phyloP scores from a whole-genome alignment of 2,329 filamentous ascomycete species.

The Emericellopsis atlantica region DNA sequence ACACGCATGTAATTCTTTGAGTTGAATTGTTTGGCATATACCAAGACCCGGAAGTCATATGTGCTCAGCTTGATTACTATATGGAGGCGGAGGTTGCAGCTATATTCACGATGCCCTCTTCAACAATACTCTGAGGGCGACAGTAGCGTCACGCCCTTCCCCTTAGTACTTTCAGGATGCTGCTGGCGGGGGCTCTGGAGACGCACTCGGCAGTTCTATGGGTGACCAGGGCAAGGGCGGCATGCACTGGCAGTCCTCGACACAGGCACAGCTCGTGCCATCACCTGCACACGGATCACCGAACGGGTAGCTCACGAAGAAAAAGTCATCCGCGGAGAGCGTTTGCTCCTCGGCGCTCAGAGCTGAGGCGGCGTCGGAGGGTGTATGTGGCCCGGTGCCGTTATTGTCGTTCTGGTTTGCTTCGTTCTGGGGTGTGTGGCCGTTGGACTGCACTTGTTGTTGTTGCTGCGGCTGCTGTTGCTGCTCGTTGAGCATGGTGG shows the following conservation, averaged over 20 bases:
- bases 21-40: no score
- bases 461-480: conserved; percentile 1
- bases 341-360: conserved; percentile 33
- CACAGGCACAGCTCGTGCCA: conserved; percentile 39
- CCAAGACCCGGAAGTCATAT: no score
- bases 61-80: no score
- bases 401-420: conserved; percentile 3
- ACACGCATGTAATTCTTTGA: no score
- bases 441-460: conserved; percentile 5
- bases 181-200: no score
- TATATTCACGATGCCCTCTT: no score
- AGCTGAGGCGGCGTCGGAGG: conserved; percentile 30
- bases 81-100: no score
- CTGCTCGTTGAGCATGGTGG: conserved; percentile 24
- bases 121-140: no score
- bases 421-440: background rate
- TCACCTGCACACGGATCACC: conserved; percentile 34
- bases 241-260: conserved; percentile 45
- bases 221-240: conserved; percentile 13
- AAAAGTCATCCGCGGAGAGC: conserved; percentile 39
- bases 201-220: background rate
- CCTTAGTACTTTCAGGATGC: no score
- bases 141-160: no score
- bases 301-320: conserved; percentile 42
- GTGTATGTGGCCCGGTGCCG: conserved; percentile 25